Evolutionary conservation across 768 basidiomycete genomes (phyloP), one percentile per base, ranked within the genome.

Genomic region (Paxillus rubicundulus): DNA sequence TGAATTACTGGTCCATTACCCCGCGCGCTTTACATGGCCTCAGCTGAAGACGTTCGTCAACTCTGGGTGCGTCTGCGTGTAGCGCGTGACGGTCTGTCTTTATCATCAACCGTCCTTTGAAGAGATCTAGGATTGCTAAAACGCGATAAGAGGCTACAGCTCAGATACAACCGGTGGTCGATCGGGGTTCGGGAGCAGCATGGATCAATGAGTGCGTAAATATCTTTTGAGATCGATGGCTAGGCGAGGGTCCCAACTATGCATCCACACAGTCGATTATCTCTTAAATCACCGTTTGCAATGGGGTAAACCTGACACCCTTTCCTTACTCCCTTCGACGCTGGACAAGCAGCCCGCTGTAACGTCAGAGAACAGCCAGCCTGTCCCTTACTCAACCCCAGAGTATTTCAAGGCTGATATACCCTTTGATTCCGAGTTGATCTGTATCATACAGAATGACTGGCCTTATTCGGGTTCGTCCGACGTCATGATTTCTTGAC

Each of bases 381-480:
- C 3, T 16, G 52, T 47, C 21, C 33, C 7, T 5, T 50, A 50
- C 33, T 38, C 49, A 3, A 33, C 46, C 2, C 82, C 82, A 7
- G 69, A 74, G 12, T 88, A 87, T 66, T 92, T 93, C 68, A 82
- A 75, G 30, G 79, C 78, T 12, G 74, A 85, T 56, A 83, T 82
- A 9, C 80, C 86, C 0, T 59, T 54, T 18, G 39, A 55, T 55
- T 71, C 74, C 12, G 72, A 81, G 33, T 72, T 81, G 47, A 71
- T 89, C 57, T 86, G 83, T 61, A 82, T 92, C 55, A 86, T 86
- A 42, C 83, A 75, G 60, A 91, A 92, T 61, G 89, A 92, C 64
- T 94, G 91, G 91, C 91, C 91, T 0, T 94, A 94, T 68, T 91
- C 88, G 7, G 82, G 88, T 86, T 60, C 49, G 75, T 41, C 9